Conservation (phyloP, 345 rosid species). For the Brassica incana region DNA sequence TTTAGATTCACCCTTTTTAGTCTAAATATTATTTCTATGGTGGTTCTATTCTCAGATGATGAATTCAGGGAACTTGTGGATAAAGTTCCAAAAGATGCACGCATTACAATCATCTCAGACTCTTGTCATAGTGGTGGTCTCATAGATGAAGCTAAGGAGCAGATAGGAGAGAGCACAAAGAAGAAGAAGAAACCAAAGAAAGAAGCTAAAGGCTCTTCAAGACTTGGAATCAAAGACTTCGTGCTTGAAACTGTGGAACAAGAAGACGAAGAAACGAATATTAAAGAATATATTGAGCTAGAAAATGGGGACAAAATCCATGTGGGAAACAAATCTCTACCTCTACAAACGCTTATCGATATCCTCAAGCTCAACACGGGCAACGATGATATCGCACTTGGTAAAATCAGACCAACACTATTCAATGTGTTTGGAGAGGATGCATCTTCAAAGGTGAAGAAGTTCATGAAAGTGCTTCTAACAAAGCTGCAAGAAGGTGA, state of each 20-base stretch:
- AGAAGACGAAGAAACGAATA: constrained; percentile 39
- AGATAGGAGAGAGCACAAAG: constrained; percentile 86
- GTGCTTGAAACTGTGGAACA: neutral
- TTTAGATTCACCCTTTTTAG: too few relatives aligned
- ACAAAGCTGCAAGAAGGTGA: constrained; percentile 46
- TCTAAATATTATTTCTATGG: neutral
- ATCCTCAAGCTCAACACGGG: constrained; percentile 92
- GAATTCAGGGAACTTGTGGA: constrained; percentile 95
- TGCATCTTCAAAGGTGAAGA: constrained; percentile 94
- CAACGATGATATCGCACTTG: constrained; percentile 84
- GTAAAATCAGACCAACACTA: constrained; percentile 85
- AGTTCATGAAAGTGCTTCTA: constrained; percentile 78
- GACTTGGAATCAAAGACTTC: neutral
- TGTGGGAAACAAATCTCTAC: constrained; percentile 70
- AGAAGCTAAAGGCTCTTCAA: constrained; percentile 36
- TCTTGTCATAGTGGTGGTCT: constrained; percentile 98
- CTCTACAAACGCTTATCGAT: constrained; percentile 75
- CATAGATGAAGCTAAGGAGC: constrained; percentile 87
- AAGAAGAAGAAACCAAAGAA: neutral
- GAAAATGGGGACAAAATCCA: constrained; percentile 51
- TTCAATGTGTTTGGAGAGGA: constrained; percentile 88
- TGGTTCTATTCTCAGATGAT: constrained; percentile 57
- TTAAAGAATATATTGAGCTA: constrained; percentile 38
- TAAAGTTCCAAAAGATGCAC: constrained; percentile 55
- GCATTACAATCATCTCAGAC: constrained; percentile 78